phyloP scores from a whole-genome alignment of 2,329 filamentous ascomycete genomes.

The Penicillium sp. region DNA sequence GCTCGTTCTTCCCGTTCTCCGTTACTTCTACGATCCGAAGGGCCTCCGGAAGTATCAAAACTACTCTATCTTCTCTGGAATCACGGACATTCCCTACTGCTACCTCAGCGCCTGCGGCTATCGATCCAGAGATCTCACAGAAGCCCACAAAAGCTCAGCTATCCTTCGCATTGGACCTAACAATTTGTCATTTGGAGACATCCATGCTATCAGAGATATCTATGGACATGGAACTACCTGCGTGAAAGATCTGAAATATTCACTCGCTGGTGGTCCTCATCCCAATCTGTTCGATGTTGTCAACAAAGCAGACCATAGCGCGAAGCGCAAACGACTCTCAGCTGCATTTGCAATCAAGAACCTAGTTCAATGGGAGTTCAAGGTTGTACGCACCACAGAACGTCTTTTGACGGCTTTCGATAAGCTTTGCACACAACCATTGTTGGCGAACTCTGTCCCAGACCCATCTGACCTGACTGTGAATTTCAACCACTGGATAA shows the following conservation, averaged over 20 bases:
- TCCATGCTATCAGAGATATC: conserved; percentile 48
- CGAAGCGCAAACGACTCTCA: conserved; percentile 51
- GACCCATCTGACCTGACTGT: conserved; percentile 46
- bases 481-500: conserved; percentile 53
- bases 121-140: conserved; percentile 42
- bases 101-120: conserved; percentile 42
- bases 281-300: conserved; percentile 53
- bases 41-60: conserved; percentile 49
- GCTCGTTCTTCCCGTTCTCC: conserved; percentile 42
- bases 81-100: conserved; percentile 49
- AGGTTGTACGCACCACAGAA: conserved; percentile 52
- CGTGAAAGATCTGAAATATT: conserved; percentile 51
- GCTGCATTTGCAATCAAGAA: conserved; percentile 55
- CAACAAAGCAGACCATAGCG: conserved; percentile 52
- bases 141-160: conserved; percentile 47
- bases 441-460: conserved; percentile 23
- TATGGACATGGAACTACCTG: conserved; percentile 52
- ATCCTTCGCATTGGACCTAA: conserved; percentile 49
- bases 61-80: conserved; percentile 43
- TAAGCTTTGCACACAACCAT: conserved; percentile 43
- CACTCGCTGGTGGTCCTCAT: conserved; percentile 48
- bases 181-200: conserved; percentile 40
- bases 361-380: conserved; percentile 55
- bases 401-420: conserved; percentile 47
- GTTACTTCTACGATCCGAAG: conserved; percentile 51